A percentile compares a stretch with the other conserved stretches of the same genome.
Conservation (phyloP, 495 filamentous ascomycete genomes). For the Aspergillus avenaceus region DNA sequence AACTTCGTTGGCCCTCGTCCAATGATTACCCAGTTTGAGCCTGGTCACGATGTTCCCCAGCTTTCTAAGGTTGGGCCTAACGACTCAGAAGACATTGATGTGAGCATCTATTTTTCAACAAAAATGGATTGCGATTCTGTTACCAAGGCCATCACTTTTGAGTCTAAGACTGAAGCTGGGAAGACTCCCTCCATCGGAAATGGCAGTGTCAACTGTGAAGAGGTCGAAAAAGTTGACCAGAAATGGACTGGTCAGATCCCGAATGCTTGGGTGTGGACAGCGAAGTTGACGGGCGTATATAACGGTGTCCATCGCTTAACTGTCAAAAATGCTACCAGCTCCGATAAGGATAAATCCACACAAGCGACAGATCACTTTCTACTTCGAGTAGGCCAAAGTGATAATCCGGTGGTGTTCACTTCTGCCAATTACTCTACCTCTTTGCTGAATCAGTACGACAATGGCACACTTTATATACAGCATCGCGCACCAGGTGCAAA, state of each 20-base stretch:
- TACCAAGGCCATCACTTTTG: constrained; percentile 45
- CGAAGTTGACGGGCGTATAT: constrained; percentile 53
- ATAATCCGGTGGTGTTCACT: constrained; percentile 58
- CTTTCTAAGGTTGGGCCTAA: constrained; percentile 43
- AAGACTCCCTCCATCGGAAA: constrained; percentile 35
- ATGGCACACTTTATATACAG: constrained; percentile 44
- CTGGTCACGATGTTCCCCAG: constrained; percentile 60
- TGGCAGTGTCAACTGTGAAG: constrained; percentile 40
- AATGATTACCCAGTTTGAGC: constrained; percentile 61
- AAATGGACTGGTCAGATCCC: constrained; percentile 47
- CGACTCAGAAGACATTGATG: constrained; percentile 41
- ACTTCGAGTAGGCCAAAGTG: constrained; percentile 49
- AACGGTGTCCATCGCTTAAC: constrained; percentile 65
- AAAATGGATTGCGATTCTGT: constrained; percentile 60
- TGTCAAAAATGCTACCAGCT: constrained; percentile 49
- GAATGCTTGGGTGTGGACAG: constrained; percentile 50
- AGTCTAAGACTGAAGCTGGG: constrained; percentile 49
- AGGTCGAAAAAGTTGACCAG: constrained; percentile 19
- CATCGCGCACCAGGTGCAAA: constrained; percentile 63
- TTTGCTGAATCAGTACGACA: constrained; percentile 39
- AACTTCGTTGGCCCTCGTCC: constrained; percentile 51
- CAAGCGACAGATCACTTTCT: constrained; percentile 53
- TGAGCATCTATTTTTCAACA: constrained; percentile 57
- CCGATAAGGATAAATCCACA: constrained; percentile 34
- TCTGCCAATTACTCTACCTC: constrained; percentile 55